Base-by-base conservation (phyloP, 1,284 basidiomycete species). In the Laetiporus sulphureus region DNA sequence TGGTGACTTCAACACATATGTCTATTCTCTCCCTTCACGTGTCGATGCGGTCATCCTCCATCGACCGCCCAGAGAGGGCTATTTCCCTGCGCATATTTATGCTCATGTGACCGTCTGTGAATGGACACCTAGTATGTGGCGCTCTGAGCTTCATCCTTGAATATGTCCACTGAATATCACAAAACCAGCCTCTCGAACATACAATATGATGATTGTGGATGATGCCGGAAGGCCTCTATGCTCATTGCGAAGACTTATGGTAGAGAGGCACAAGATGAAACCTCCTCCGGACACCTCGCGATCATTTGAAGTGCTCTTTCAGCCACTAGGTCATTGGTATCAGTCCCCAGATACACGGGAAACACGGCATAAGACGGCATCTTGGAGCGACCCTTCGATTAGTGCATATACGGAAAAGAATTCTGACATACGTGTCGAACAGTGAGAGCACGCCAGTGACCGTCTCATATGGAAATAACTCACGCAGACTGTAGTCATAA, bases 21-120 rank as follows among this genome's bases (percentile, higher is more conserved):
- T 45, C 2, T 64, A 64, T 40, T 64, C 58, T 44, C 53, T 65
- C 5, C 64, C 63, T 3, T 52, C 60, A 2, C 44, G 41, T 13
- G 38, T 60, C n/a, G 43, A 42, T 3, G 45, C 38, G 15, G 36
- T 56, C 22, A 47, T 48, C 12, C 22, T 56, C 6, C 47, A 55
- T 33, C 38, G 51, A 19, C 42, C 46, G 6, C 43, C 51, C 5
- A n/a, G 41, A 7, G 37, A 37, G 2, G 40, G 42, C 4, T 38
- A 43, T 1, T 45, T 55, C 31, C 53, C 57, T 13, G 23, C 42
- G 4, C 33, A 21, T 4, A 33, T 60, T 13, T 57, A 44, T 21
- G 38, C 51, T 4, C 49, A 61, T 36, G 51, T 42, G 0, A 36
- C 33, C 3, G 36, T 51, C 22, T 40, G 37, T 16, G 24, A 46